Evolutionary conservation across 2,329 filamentous ascomycete species (phyloP), one percentile per base, ranked within the genome.

Genomic region (Ciborinia camelliae): DNA sequence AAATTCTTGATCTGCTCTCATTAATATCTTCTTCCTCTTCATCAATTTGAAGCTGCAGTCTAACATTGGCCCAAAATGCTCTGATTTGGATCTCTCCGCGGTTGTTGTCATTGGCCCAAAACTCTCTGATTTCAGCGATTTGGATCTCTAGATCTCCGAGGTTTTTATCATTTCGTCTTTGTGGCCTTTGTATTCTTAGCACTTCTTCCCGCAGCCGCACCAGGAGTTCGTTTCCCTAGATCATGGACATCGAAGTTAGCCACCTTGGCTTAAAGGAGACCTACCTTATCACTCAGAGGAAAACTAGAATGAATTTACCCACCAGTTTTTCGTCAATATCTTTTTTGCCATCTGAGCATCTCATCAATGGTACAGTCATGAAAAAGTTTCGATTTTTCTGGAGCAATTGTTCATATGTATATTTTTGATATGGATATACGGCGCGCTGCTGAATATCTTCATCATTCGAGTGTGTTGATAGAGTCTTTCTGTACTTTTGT

Each of bases 61-160:
- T 67, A 20, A 71, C 45, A n/a, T 69, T 62, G 6, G 66, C 63
- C 71, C 71, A 72, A 59, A 67, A 72, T 18, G 64, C 63, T 63
- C 67, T 67, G n/a, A 54, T 54, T 47, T 68, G 37, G 23, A 66
- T 39, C 39, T 64, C 62, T n/a, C n/a, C n/a, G n/a, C n/a, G n/a
- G n/a, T n/a, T n/a, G n/a, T n/a, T n/a, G n/a, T n/a, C n/a, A 18
- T 69, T 63, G 7, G 66, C 64, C 71, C 71, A 72, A 61, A 67
- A 72, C 15, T 64, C 64, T 63, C 67, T 68, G 23, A 53, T n/a
- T n/a, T n/a, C n/a, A n/a, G n/a, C n/a, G n/a, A n/a, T 54, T 50
- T 69, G 41, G 14, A 66, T 37, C 39, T 65, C n/a, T n/a, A n/a
- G n/a, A n/a, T n/a, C 62, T 37, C 64, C 62, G 63, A 68, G 64